phyloP scores from a whole-genome alignment of 2,329 filamentous ascomycete species.

The Zasmidium cellare region DNA sequence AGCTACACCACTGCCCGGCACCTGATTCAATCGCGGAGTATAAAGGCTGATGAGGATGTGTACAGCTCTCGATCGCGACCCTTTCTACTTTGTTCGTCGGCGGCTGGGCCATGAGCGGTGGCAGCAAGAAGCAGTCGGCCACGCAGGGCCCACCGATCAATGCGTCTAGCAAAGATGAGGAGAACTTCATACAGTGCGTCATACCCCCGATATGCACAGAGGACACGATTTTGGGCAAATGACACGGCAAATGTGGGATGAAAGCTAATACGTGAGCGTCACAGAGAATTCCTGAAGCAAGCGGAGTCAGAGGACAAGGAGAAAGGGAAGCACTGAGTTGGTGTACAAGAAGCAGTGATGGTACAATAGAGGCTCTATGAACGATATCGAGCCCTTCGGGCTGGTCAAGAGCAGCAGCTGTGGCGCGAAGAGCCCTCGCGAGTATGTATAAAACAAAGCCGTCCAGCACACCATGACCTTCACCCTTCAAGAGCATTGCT shows the following conservation, averaged over 20 bases:
- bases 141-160: constrained; percentile 59
- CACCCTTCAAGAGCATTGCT: no score
- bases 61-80: constrained; percentile 62
- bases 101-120: constrained; percentile 46
- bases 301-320: constrained; percentile 17
- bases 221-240: no score
- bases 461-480: background rate
- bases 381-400: background rate
- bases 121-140: constrained; percentile 50
- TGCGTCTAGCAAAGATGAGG: constrained; percentile 66
- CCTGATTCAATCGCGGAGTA: no score
- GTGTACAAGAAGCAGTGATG: background rate
- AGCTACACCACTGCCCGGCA: background rate
- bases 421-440: background rate
- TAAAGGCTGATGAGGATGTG: background rate
- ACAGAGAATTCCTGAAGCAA: constrained; percentile 26
- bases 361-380: constrained; percentile 2
- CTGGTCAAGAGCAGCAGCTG: background rate
- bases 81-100: constrained; percentile 51
- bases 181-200: constrained; percentile 67
- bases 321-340: constrained; percentile 14
- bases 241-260: no score
- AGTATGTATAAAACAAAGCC: constrained; percentile 10
- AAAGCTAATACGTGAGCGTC: constrained; percentile 1
- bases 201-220: background rate